Evolutionary conservation across 495 filamentous ascomycete species (phyloP), one percentile per base, ranked within the genome.

Genomic region (Neurospora africana): DNA sequence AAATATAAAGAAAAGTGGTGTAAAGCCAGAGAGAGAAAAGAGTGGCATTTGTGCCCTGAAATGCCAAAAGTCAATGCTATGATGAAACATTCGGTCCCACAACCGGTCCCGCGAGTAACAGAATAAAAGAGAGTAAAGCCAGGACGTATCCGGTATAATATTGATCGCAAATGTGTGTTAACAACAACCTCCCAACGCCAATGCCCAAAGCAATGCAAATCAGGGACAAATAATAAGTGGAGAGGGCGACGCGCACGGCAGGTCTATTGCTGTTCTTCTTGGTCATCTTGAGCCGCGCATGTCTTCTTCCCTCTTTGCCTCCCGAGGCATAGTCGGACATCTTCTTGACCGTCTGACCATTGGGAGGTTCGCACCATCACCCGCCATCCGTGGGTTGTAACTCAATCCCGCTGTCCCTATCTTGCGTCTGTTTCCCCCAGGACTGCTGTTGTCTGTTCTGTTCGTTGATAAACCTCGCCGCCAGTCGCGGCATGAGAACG

Each of bases 341-440:
- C 44, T 23, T 53, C 44, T 53, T 53, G 44, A n/a, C 68, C 70
- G 36, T 67, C 61, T 30, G 37, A 71, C 23, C 72, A 72, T 27
- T 71, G 58, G 41, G 58, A 72, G 72, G 19, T 23, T 27, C 35
- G 37, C 53, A 61, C 53, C 53, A 61, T 76, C 72, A 81, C 44
- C 76, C 78, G 43, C 79, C 80, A 13, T 85, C 83, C 11, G 69
- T 71, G 38, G 81, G 78, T 68, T 61, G 53, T 61, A 85, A 71
- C 70, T 84, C 84, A 76, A 87, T 85, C 21, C 84, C 86, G 76
- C 83, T 87, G 74, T 87, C 87, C 74, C 86, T 81, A 78, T 87
- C 85, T 69, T 85, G 84, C 19, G 80, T 70, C 35, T 79, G 79
- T 67, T 79, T 79, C 43, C 76, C 73, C 81, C 81, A 83, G 19